Evolutionary conservation across 768 basidiomycete species (phyloP).

Genomic region (Boletellus ananas): DNA sequence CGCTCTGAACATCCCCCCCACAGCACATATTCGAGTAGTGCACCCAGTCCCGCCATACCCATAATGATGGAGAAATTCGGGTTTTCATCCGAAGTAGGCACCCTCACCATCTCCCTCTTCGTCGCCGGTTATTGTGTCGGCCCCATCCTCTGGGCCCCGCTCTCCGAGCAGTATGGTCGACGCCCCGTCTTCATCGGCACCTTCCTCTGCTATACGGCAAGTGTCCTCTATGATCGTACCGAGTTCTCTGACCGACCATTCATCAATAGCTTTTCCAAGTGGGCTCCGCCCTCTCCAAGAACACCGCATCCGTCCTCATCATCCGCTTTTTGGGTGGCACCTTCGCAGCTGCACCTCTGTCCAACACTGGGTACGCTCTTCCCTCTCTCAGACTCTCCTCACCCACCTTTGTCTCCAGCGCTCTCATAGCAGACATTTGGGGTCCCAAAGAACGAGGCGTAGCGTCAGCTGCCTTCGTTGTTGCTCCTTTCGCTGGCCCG

Average conservation of each 20-base stretch:
- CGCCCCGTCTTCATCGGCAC: slow-evolving; percentile 53
- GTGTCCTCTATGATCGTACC: slow-evolving; percentile 8
- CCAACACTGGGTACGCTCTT: slow-evolving; percentile 57
- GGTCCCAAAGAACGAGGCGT: slow-evolving; percentile 57
- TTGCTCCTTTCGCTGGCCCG: slow-evolving; percentile 68
- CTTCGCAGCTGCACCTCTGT: slow-evolving; percentile 65
- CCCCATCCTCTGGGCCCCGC: slow-evolving; percentile 56
- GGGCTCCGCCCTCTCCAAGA: slow-evolving; percentile 57
- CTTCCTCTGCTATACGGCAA: slow-evolving; percentile 53
- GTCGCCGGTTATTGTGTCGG: slow-evolving; percentile 68
- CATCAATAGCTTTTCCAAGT: slow-evolving; percentile 51
- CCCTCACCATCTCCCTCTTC: slow-evolving; percentile 58
- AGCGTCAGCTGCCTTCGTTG: slow-evolving; percentile 61
- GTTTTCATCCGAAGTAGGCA: slow-evolving; percentile 48
- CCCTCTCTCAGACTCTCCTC: neutral
- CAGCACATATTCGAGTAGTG: slow-evolving; percentile 63
- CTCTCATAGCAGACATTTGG: slow-evolving; percentile 59
- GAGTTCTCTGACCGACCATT: neutral
- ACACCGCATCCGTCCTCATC: slow-evolving; percentile 59
- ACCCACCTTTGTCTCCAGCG: slow-evolving; percentile 29
- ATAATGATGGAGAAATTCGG: slow-evolving; percentile 44
- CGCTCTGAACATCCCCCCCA: neutral
- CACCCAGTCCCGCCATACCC: slow-evolving; percentile 47
- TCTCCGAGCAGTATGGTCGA: slow-evolving; percentile 56
- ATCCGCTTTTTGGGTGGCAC: slow-evolving; percentile 69